Base-by-base conservation (phyloP, 257 asterid species). In the Scutellaria baicalensis region DNA sequence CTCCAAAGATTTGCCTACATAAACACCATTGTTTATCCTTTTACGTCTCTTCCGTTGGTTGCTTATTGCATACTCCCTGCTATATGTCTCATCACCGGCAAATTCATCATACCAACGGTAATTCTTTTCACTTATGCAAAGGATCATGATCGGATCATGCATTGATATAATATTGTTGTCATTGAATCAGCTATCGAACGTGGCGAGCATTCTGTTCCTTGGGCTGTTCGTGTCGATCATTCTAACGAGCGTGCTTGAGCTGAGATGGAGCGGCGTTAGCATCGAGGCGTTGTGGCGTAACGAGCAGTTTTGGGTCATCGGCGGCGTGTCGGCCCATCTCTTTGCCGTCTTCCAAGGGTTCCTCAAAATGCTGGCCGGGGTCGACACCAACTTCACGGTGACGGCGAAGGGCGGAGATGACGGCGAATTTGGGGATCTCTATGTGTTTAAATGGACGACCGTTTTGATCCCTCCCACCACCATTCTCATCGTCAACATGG, bases 271-370 rank as follows among this genome's bases (percentile, higher is more conserved):
- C 68, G 95, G 97, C 2, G 93, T 93, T 21, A 84, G 97, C 86
- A 84, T 93, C 43, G 99, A 93, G 80, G 99, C 92, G 1, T 66
- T 87, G 73, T 93, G 99, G 99, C 84, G 97, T 21, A 93, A 91
- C 72, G 99, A 93, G 88, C 99, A 93, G 84, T 93, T 93, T 43
- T 93, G 99, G 99, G 99, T 93, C 3, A 91, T 93, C 27, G 98
- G 98, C 9, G 98, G 98, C 23, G 97, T 93, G 27, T 93, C 98
- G 13, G 98, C 98, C 2, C 97, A 93, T 59, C 94, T 93, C 33
- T 93, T 93, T 55, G 99, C 99, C 0, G 97, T 93, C n/a, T 93
- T 93, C 84, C 99, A 93, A 79, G 99, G 99, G 14, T 78, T 93
- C 83, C 82, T 93, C 56, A 93, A 93, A 75, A 87, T 89, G 97